Percentiles rank a stretch among this genome's conserved stretches.
These are phyloP conservation scores for Gossypium aridum DNA, from an alignment of 441 rosid species.

Conservation along the genomic window DNA sequence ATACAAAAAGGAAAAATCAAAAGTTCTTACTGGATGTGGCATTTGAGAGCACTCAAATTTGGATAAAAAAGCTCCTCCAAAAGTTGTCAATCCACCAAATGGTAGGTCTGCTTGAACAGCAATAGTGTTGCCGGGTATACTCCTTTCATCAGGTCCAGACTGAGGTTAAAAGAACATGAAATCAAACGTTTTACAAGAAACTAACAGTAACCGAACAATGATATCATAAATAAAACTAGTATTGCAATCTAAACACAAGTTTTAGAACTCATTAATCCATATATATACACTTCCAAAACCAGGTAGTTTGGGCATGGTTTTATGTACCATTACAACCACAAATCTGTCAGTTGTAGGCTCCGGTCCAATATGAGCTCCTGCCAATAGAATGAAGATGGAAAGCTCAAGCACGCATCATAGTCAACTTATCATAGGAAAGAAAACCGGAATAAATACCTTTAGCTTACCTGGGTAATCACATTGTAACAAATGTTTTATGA, in stretches of 20 bases:
- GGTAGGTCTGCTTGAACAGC: constrained; percentile 75
- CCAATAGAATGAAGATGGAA: constrained; percentile 7
- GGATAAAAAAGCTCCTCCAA: constrained; percentile 64
- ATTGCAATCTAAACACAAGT: background rate
- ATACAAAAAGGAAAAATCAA: background rate
- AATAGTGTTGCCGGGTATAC: constrained; percentile 63
- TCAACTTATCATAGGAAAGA: background rate
- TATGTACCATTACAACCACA: constrained; percentile 65
- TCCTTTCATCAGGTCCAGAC: constrained; percentile 66
- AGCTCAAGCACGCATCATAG: constrained; percentile 3
- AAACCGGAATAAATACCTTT: background rate
- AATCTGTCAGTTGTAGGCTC: constrained; percentile 79
- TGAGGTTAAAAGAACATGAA: constrained; percentile 13
- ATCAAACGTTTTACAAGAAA: background rate
- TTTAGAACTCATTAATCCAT: background rate
- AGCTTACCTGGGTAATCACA: constrained; percentile 70
- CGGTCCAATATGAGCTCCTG: constrained; percentile 80
- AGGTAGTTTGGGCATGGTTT: background rate
- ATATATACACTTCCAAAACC: background rate
- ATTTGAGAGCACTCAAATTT: constrained; percentile 71
- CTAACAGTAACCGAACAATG: too few relatives aligned
- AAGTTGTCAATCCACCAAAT: constrained; percentile 50
- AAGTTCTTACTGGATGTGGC: constrained; percentile 54
- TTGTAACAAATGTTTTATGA: constrained; percentile 78
- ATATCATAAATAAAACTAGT: background rate